Evolutionary conservation across 2,329 filamentous ascomycete species (phyloP), one percentile per base, ranked within the genome.

Genomic region (Cytospora piceae): DNA sequence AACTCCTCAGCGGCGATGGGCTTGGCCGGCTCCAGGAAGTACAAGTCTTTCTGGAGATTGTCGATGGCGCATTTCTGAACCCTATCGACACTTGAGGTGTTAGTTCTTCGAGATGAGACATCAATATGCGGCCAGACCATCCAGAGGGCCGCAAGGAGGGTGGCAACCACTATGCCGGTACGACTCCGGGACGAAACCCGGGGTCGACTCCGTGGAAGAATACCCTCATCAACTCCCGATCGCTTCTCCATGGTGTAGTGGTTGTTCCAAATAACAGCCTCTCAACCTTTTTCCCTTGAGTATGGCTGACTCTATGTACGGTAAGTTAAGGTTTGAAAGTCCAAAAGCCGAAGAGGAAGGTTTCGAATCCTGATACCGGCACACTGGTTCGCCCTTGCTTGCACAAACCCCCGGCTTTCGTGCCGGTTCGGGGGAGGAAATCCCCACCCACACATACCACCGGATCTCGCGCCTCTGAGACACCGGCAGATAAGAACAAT

Each of bases 51-150:
- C 22, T 80, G 79, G 15, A 86, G 74, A 55, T 82, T 86, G 42
- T 78, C 70, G 64, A 86, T 83, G 17, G 86, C 81, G 71, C 86
- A 90, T 74, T 84, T 82, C 67, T 83, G 79, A 65, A 89, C 81
- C 73, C 90, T 90, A 56, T 81, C 77, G 71, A 91, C 87, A 67
- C 88, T 79, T 6, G 86, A 82, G 39, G 87, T 2, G 20, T 24
- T 15, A 17, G 8, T 53, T 4, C 39, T 8, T 2, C 37, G 49
- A 12, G 11, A 1, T 22, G 37, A 1, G 15, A 15, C 51, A 12
- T 17, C 39, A 32, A 27, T 1, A n/a, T 51, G 42, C 2, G 56
- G 20, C 20, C 46, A 65, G 39, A 34, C 27, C 4, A 67, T 29
- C 22, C 54, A 62, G 2, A 58, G n/a, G 2, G 34, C 37, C 32